Conservation (phyloP, 1,284 basidiomycete species). For the Ustilago loliicola region DNA sequence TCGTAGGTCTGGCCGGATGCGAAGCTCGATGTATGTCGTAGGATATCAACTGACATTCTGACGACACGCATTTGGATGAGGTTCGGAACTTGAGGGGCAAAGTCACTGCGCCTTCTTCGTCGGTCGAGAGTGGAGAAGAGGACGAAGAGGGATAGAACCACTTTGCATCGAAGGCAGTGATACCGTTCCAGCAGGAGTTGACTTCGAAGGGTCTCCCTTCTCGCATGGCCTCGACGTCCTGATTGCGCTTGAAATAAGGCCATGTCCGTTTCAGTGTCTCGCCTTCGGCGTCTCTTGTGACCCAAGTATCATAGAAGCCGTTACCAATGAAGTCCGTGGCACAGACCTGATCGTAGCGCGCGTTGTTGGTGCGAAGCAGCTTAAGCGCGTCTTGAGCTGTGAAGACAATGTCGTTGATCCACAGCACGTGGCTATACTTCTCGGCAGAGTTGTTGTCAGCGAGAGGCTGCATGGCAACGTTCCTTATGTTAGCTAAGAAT, state of each 20-base stretch:
- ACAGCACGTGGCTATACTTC: slow-evolving; percentile 54
- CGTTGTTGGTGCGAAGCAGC: slow-evolving; percentile 73
- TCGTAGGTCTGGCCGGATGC: slow-evolving; percentile 70
- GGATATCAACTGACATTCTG: slow-evolving; percentile 75
- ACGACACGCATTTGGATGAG: slow-evolving; percentile 73
- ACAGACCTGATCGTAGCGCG: slow-evolving; percentile 76
- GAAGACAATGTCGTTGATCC: slow-evolving; percentile 61
- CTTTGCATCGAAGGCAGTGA: slow-evolving; percentile 74
- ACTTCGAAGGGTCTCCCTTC: slow-evolving; percentile 74
- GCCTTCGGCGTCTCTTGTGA: slow-evolving; percentile 42
- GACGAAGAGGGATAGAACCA: slow-evolving; percentile 67
- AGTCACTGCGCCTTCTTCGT: slow-evolving; percentile 63
- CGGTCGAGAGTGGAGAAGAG: background rate
- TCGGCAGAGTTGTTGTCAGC: background rate
- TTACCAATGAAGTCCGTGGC: slow-evolving; percentile 74
- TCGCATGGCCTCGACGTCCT: slow-evolving; percentile 68
- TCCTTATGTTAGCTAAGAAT: slow-evolving; percentile 55
- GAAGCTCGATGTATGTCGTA: slow-evolving; percentile 76
- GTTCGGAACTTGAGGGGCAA: slow-evolving; percentile 73
- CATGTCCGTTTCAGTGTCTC: slow-evolving; percentile 73
- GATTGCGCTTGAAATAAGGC: slow-evolving; percentile 74
- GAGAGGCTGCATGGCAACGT: slow-evolving; percentile 59
- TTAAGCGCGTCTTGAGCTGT: slow-evolving; percentile 67
- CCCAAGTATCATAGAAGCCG: slow-evolving; percentile 73
- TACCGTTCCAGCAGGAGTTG: slow-evolving; percentile 77